These are phyloP conservation scores for Penicillium coffeae DNA, from an alignment of 495 filamentous ascomycete species.

Conservation along the genomic window DNA sequence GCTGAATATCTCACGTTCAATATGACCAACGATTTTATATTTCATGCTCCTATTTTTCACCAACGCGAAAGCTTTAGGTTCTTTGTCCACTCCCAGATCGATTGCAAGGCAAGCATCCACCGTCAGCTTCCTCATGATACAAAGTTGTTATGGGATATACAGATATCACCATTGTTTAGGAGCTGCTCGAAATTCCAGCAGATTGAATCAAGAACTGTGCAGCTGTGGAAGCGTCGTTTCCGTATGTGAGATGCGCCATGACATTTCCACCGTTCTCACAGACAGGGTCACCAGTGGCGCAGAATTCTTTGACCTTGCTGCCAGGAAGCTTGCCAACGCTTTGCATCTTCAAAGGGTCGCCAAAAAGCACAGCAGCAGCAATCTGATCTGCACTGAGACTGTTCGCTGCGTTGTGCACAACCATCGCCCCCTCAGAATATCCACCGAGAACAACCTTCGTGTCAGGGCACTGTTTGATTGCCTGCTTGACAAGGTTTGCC, in stretches of 20 bases:
- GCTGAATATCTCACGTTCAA: too few species aligned
- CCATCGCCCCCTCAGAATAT: slow-evolving; percentile 55
- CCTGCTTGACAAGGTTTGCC: slow-evolving; percentile 44
- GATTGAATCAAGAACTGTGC: slow-evolving; percentile 43
- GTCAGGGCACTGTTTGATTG: slow-evolving; percentile 50
- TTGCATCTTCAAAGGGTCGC: slow-evolving; percentile 51
- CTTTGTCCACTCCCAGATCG: too few species aligned
- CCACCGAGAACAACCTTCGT: slow-evolving; percentile 60
- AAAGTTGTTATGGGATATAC: too few species aligned
- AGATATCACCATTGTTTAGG: not conserved
- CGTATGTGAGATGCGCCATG: slow-evolving; percentile 52
- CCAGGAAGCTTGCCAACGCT: slow-evolving; percentile 41
- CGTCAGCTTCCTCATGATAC: too few species aligned
- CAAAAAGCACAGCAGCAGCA: slow-evolving; percentile 50
- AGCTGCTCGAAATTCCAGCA: slow-evolving; percentile 21
- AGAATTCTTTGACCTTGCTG: slow-evolving; percentile 48
- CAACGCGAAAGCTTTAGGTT: too few species aligned
- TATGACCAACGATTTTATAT: too few species aligned
- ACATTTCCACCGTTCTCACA: slow-evolving; percentile 50
- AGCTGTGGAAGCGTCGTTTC: slow-evolving; percentile 40
- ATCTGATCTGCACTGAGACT: slow-evolving; percentile 30
- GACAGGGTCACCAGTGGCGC: slow-evolving; percentile 51
- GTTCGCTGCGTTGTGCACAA: slow-evolving; percentile 47
- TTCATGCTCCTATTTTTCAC: too few species aligned
- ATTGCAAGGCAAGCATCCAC: too few species aligned